Base-by-base conservation (phyloP, 495 filamentous ascomycete genomes). In the Sordaria brevicollis region DNA sequence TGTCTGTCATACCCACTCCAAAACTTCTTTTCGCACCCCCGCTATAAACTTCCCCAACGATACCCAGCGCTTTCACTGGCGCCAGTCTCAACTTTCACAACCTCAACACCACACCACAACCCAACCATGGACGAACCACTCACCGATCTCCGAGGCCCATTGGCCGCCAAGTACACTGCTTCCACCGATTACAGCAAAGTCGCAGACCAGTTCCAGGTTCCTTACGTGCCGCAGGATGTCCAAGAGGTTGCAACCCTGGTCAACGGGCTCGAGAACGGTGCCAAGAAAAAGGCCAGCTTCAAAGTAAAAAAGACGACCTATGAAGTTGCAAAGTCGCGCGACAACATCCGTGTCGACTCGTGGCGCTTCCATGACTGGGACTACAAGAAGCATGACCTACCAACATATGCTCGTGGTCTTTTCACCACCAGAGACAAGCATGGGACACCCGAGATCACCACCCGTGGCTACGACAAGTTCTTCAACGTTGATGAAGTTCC, bases 401-500 rank as follows among this genome's bases (percentile, higher is more conserved):
- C 95, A 4, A 96, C 90, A 7, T 96, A 97, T 76, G 93, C 95
- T 19, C 89, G 95, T 21, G 96, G 96, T 25, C 86, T 99, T 1
- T 99, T 99, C 79, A 99, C 94, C 21, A 89, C 88, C 54, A 84
- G 79, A 71, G 87, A 84, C 57, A 80, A 83, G 65, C 81, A 88
- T 25, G 88, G 89, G 5, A 81, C 83, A 3, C 83, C 86, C 17
- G 92, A 97, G 78, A 97, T 99, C 68, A 89, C 85, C 3, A 87
- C 89, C 37, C 87, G 95, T 69, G 95, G 95, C 37, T 99, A 99
- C 80, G 96, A 99, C 83, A 99, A 99, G 81, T 99, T 99, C 83
- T 98, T 98, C 88, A 99, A 99, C 75, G 83, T 91, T 34, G 86
- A 86, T 54, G 95, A 99, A 79, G 89, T 93, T 3, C 76, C 81